Conservation (phyloP, 768 basidiomycete species). For the Suillus ampliporus region DNA sequence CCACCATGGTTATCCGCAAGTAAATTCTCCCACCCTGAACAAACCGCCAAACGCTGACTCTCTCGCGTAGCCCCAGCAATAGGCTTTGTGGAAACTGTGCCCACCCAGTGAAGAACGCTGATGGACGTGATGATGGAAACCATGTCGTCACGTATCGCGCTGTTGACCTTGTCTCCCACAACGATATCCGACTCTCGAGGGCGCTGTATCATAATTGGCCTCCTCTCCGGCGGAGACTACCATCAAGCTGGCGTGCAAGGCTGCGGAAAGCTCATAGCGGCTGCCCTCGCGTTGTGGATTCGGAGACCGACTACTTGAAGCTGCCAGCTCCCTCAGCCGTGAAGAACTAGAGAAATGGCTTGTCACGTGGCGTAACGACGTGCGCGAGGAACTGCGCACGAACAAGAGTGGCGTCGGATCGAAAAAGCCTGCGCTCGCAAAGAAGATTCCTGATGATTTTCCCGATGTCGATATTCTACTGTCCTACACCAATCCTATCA, state of each 20-base stretch:
- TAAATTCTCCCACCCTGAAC: conserved; percentile 34
- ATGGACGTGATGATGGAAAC: conserved; percentile 77
- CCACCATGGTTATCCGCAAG: conserved; percentile 85
- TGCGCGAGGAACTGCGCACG: conserved; percentile 69
- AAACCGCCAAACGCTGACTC: conserved; percentile 12
- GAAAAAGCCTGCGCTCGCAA: conserved; percentile 70
- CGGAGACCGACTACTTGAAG: conserved; percentile 69
- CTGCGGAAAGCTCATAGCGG: conserved; percentile 74
- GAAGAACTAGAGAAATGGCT: conserved; percentile 59
- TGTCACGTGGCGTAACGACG: conserved; percentile 62
- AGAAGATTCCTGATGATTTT: conserved; percentile 67
- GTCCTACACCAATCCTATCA: conserved; percentile 80
- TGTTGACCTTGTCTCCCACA: conserved; percentile 47
- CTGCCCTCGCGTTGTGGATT: conserved; percentile 85
- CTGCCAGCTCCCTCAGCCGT: conserved; percentile 55
- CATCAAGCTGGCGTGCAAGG: conserved; percentile 69
- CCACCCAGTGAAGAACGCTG: conserved; percentile 65
- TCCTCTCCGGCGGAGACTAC: conserved; percentile 93
- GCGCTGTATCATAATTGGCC: conserved; percentile 82
- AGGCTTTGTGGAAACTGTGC: conserved; percentile 74
- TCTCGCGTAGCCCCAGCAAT: conserved; percentile 62
- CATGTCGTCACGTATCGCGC: conserved; percentile 54
- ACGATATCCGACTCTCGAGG: conserved; percentile 57
- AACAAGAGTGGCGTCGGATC: conserved; percentile 69
- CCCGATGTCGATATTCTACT: conserved; percentile 76